Evolutionary conservation across 2,329 filamentous ascomycete species (phyloP).

Genomic region (Talaromyces atroroseus): DNA sequence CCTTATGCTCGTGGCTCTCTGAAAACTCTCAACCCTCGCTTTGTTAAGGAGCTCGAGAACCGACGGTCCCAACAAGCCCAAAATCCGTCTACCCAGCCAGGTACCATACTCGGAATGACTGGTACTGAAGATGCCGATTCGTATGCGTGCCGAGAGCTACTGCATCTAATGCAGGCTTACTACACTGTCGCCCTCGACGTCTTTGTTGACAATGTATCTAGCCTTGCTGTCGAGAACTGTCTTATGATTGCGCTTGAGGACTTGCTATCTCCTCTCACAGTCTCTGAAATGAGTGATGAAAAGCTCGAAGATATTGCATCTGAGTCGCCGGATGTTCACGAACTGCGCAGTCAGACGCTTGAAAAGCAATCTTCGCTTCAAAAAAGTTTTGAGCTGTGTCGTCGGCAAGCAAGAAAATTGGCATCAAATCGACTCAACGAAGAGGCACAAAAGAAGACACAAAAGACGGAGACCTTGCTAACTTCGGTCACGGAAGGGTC

Average conservation of each 20-base stretch:
- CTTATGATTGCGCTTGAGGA: constrained; percentile 30
- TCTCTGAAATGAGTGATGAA: constrained; percentile 28
- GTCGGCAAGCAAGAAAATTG: too few species aligned
- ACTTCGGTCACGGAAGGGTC: too few species aligned
- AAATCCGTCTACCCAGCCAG: too few species aligned
- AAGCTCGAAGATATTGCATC: constrained; percentile 21
- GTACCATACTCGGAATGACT: neutral
- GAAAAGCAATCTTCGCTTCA: too few species aligned
- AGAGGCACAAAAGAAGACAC: too few species aligned
- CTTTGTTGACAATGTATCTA: constrained; percentile 35
- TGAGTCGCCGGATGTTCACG: constrained; percentile 19
- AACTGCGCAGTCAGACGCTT: too few species aligned
- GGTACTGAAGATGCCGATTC: constrained; percentile 3
- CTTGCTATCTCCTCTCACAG: constrained; percentile 27
- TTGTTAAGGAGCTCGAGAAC: constrained; percentile 24
- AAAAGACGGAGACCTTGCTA: too few species aligned
- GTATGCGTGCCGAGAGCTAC: constrained; percentile 10
- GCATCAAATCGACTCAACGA: too few species aligned
- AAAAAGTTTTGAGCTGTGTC: constrained; percentile 10
- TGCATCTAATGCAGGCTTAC: constrained; percentile 13
- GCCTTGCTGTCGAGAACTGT: constrained; percentile 34
- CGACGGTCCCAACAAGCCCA: neutral
- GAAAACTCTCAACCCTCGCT: constrained; percentile 33
- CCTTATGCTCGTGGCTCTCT: constrained; percentile 36
- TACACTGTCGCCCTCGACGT: constrained; percentile 20